Evolutionary conservation across 345 rosid genomes (phyloP).

Genomic region (Boechera stricta): DNA sequence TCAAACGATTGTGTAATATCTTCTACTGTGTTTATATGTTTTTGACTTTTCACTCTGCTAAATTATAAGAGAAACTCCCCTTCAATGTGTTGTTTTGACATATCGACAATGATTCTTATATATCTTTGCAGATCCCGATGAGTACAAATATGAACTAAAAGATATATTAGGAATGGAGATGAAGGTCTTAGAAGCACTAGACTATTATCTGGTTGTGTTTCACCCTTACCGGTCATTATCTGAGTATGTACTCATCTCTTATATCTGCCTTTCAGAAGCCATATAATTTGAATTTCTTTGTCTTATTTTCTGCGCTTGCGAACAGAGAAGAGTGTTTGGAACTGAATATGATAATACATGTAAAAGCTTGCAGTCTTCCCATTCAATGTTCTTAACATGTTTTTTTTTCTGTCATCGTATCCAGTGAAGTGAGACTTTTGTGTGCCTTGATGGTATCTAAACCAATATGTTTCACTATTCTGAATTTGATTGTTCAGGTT

Average conservation of each 20-base stretch:
- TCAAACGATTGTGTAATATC: constrained; percentile 66
- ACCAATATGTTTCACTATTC: background rate
- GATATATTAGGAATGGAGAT: constrained; percentile 98
- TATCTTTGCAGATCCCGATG: constrained; percentile 69
- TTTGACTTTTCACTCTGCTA: background rate
- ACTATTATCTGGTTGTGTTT: constrained; percentile 90
- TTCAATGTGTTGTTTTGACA: constrained; percentile 17
- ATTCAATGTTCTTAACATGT: background rate
- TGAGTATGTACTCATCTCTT: constrained; percentile 60
- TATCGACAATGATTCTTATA: constrained; percentile 38
- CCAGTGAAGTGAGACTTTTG: background rate
- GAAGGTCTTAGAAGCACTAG: constrained; percentile 92
- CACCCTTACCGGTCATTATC: constrained; percentile 89
- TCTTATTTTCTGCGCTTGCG: background rate
- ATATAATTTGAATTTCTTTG: background rate
- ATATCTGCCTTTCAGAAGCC: background rate
- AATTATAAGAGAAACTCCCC: background rate
- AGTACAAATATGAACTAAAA: constrained; percentile 74
- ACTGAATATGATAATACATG: background rate
- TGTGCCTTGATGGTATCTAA: constrained; percentile 5
- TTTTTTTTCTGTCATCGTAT: background rate
- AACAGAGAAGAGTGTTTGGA: background rate
- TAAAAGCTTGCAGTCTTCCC: background rate
- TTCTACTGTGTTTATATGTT: constrained; percentile 28
- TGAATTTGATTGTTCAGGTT: constrained; percentile 51